phyloP scores from a whole-genome alignment of 352 stramenopile genomes.

The Globisporangium solare region DNA sequence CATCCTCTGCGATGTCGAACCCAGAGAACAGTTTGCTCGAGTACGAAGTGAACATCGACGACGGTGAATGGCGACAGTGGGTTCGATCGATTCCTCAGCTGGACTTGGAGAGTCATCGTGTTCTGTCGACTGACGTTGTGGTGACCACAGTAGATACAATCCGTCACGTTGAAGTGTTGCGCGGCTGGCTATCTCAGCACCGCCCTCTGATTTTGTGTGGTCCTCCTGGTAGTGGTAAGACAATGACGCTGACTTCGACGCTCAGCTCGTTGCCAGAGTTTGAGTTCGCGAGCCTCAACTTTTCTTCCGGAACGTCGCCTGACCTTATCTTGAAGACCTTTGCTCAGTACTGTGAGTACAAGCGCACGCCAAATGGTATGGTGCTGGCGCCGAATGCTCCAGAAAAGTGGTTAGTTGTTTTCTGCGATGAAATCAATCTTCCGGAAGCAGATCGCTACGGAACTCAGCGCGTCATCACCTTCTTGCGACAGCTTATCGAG shows the following conservation, averaged over 20 bases:
- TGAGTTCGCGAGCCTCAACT: constrained; percentile 98
- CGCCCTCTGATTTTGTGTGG: constrained; percentile 97
- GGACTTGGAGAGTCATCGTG: constrained; percentile 97
- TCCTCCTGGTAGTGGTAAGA: constrained; percentile 98
- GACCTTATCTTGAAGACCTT: constrained; percentile 99
- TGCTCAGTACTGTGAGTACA: constrained; percentile 98
- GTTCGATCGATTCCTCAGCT: constrained; percentile 94
- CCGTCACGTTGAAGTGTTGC: constrained; percentile 97
- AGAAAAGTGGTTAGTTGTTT: constrained; percentile 99
- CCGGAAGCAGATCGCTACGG: constrained; percentile 97
- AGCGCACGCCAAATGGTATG: constrained; percentile 95
- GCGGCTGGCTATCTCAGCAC: constrained; percentile 95
- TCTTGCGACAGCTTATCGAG: constrained; percentile 98
- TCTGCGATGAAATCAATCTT: constrained; percentile 99
- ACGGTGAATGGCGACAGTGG: constrained; percentile 97
- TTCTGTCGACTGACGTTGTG: constrained; percentile 97
- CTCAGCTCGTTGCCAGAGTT: constrained; percentile 97
- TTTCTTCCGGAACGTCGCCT: constrained; percentile 97
- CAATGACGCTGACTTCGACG: constrained; percentile 99
- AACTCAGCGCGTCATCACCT: constrained; percentile 99
- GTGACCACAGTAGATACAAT: constrained; percentile 99
- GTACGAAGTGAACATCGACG: constrained; percentile 96
- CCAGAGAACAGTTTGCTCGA: constrained; percentile 89
- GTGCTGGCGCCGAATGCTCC: constrained; percentile 92
- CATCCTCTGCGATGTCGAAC: constrained; percentile 31